Evolutionary conservation across 192 early-diverging fungal species (phyloP), one percentile per base, ranked within the genome.

Genomic region (Coemansia sp.): DNA sequence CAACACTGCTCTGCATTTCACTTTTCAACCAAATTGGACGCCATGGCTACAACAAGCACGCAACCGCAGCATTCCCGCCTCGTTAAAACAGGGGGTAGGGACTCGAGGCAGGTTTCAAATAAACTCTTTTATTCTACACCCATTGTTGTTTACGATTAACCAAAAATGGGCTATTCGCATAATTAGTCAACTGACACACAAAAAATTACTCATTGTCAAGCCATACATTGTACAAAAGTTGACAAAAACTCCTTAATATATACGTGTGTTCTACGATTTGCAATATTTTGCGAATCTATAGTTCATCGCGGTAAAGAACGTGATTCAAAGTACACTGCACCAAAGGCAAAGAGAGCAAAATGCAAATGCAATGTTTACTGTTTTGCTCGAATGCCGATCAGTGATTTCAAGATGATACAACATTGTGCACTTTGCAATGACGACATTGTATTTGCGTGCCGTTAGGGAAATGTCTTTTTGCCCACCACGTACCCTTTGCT

Each of bases 131-230:
- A 35, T 45, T 45, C 14, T 45, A 41, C 3, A 2, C 11, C 41
- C 41, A 45, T 45, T 45, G 41, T 45, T 3, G 16, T 45, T 45
- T n/a, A 16, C 41, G 41, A 45, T 45, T 45, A 45, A 45, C 41
- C 41, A 45, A 45, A 45, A 45, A 45, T 16, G 41, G 41, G 16
- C 41, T 45, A 45, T 45, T 45, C 41, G 41, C 41, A 45, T 45
- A 45, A 45, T 45, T 45, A 45, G 41, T 45, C 41, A 45, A 45
- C 41, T 45, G 41, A 45, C 41, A 45, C 41, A 16, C 39, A 45
- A 45, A 45, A 45, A 45, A 45, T 16, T 45, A 45, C 14, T n/a
- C 16, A n/a, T 45, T n/a, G 41, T 45, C 41, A 45, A 45, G 41
- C 41, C 41, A 45, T 45, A n/a, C 41, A 45, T 45, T 45, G 41